Base-by-base conservation (phyloP, 2,329 filamentous ascomycete species). In the Pestalotiopsis sp. region DNA sequence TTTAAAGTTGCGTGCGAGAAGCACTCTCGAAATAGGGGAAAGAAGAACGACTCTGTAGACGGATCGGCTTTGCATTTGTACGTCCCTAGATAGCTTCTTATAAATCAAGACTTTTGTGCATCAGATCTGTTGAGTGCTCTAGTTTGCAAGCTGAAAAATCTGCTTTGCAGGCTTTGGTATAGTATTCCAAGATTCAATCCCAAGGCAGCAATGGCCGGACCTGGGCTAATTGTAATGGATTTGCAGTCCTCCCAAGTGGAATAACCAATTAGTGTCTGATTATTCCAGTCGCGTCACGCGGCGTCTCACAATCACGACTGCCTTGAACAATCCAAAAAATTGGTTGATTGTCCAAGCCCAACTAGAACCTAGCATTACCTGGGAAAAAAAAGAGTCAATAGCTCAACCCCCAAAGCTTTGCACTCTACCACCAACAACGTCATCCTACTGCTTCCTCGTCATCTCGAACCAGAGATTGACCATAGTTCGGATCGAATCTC, bases 311-410 rank as follows among this genome's bases (percentile, higher is more conserved):
- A 14, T 64, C 31, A n/a, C 52, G 63, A 45, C 45, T 57, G 63
- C 49, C 63, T 66, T 57, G 49, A 45, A 66, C 49, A 56, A 56
- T 58, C 49, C 25, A 14, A 57, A 57, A 3, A 66, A 66, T 23
- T 20, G 1, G 14, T 36, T 5, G 14, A 14, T 56, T 12, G n/a
- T 36, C 41, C 17, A 27, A 17, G 2, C 25, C 14, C 45, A 20
- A 31, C 11, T 23, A 36, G 14, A 23, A 25, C 17, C 20, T 36
- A 3, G n/a, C 11, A 36, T 25, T 57, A 12, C 45, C 36, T 20
- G 12, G n/a, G 9, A n/a, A n/a, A 2, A 41, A 58, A 23, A 36
- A 66, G 7, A 52, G 5, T 31, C 9, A 31, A 27, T 0, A 17
- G 13, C 5, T 49, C 38, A 27, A 38, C 4, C 27, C 25, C 20